Conservation (phyloP, 2,329 filamentous ascomycete genomes). For the Intubia oerlemansii region DNA sequence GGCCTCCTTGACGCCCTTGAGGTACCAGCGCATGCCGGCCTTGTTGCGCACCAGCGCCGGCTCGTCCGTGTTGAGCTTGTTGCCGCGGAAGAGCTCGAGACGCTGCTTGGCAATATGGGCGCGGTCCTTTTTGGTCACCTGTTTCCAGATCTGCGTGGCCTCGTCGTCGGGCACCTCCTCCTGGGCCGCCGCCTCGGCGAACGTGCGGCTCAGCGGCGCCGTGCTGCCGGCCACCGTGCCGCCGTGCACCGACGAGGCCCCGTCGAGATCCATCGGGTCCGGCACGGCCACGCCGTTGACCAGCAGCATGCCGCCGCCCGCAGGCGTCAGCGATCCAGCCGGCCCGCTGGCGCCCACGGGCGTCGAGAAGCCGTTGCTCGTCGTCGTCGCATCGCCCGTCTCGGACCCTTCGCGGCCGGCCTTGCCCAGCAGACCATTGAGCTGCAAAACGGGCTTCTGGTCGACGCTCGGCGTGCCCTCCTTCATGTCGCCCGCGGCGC, state of each 20-base stretch:
- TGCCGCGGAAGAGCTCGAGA: constrained; percentile 65
- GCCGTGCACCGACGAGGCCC: constrained; percentile 40
- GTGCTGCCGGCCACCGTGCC: constrained; percentile 27
- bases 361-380: constrained; percentile 70
- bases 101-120: constrained; percentile 72
- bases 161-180: constrained; percentile 77
- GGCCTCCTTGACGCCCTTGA: constrained; percentile 56
- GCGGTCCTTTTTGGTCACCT: constrained; percentile 91
- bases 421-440: constrained; percentile 40
- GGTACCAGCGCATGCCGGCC: constrained; percentile 72
- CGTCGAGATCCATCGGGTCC: constrained; percentile 82
- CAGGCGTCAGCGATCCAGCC: constrained; percentile 44
- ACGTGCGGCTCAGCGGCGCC: constrained; percentile 34
- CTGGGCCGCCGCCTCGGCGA: constrained; percentile 50
- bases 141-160: constrained; percentile 96
- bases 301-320: too few species aligned
- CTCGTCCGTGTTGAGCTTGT: constrained; percentile 69
- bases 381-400: constrained; percentile 45
- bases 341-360: constrained; percentile 19
- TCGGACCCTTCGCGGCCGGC: constrained; percentile 51
- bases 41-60: constrained; percentile 71
- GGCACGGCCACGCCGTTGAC: too few species aligned
- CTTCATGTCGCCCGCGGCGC: constrained; percentile 31
- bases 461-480: constrained; percentile 64
- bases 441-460: constrained; percentile 48